Conservation (phyloP, 1,284 basidiomycete genomes). For the Schizophyllum commune region DNA sequence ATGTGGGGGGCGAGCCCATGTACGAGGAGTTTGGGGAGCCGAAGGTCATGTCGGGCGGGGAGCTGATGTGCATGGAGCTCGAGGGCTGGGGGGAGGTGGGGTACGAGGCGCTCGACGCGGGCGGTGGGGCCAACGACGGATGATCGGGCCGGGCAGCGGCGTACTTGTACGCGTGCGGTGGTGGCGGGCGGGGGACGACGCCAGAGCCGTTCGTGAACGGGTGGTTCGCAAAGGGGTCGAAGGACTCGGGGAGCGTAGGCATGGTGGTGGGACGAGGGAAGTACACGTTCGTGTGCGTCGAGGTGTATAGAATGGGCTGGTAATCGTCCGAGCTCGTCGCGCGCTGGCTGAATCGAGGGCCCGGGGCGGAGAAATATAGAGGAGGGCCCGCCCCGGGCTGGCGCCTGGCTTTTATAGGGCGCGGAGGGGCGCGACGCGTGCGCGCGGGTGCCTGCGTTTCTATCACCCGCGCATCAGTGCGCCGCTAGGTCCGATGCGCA, state of each 20-base stretch:
- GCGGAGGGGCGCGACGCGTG: not conserved
- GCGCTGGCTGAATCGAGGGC: not conserved
- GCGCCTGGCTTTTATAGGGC: not conserved
- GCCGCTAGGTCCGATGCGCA: not conserved
- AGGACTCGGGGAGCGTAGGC: slow-evolving; percentile 36
- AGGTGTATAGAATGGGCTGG: not conserved
- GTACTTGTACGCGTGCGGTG: slow-evolving; percentile 18
- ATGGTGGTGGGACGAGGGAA: not conserved
- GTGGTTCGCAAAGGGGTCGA: slow-evolving; percentile 52
- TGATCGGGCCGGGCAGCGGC: slow-evolving; percentile 28
- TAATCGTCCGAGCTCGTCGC: not conserved
- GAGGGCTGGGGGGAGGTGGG: not conserved
- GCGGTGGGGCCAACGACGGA: slow-evolving; percentile 28
- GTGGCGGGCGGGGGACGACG: slow-evolving; percentile 34
- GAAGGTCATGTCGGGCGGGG: not conserved
- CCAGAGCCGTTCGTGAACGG: slow-evolving; percentile 55
- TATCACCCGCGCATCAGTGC: not conserved
- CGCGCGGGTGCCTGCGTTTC: not conserved
- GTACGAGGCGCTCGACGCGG: slow-evolving; percentile 6
- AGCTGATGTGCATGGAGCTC: not conserved
- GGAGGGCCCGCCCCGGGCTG: no score
- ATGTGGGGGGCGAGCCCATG: not conserved
- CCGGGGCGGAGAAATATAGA: not conserved
- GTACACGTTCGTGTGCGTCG: not conserved
- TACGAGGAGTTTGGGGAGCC: not conserved